Evolutionary conservation across 139 green algal species (phyloP).

Genomic region (Desmodesmus armatus): DNA sequence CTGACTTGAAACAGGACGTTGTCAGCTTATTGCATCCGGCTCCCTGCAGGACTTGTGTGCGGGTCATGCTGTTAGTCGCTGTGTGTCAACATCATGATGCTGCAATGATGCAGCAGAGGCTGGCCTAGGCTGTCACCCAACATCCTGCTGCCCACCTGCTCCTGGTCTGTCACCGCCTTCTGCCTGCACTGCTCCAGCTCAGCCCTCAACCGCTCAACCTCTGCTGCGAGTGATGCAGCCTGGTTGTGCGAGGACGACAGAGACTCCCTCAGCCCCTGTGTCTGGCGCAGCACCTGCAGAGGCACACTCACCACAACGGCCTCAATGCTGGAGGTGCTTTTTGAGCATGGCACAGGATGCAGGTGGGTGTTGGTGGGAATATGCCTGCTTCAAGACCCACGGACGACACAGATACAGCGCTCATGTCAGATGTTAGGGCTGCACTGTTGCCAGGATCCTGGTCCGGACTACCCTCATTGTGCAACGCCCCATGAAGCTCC

Average conservation of each 20-base stretch:
- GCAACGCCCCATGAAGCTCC: not conserved
- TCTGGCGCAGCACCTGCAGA: conserved; percentile 27
- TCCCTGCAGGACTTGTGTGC: not conserved
- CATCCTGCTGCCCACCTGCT: conserved; percentile 17
- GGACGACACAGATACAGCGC: no score
- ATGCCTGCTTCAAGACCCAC: no score
- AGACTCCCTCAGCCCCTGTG: conserved; percentile 32
- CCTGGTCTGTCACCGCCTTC: conserved; percentile 3
- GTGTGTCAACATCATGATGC: not conserved
- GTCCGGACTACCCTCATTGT: no score
- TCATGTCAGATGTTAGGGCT: no score
- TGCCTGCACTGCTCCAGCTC: not conserved
- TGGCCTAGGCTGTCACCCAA: not conserved
- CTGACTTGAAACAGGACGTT: no score
- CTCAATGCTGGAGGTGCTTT: not conserved
- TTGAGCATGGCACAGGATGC: not conserved
- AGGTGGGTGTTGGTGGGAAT: not conserved
- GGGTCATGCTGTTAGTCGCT: not conserved
- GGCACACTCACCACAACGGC: not conserved
- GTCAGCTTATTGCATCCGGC: not conserved
- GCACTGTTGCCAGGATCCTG: no score
- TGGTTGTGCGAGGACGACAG: not conserved
- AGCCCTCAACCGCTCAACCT: not conserved
- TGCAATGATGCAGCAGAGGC: no score
- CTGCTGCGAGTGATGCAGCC: not conserved